A percentile compares a stretch with the other conserved stretches of the same genome.
Conservation (phyloP, 805 yeast species). For the Teunomyces atbi region DNA sequence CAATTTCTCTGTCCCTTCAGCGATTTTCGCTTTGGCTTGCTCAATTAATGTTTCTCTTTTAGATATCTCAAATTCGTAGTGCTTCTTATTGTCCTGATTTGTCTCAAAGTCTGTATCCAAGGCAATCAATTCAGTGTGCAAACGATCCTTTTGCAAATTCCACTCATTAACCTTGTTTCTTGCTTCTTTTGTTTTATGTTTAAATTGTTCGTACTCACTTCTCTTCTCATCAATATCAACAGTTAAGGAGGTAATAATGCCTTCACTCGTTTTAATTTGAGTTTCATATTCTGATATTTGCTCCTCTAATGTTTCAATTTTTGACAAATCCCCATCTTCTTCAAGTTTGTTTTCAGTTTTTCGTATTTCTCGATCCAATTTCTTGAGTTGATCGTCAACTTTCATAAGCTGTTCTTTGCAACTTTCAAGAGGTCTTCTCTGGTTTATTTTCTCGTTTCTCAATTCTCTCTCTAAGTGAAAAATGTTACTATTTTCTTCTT, state of each 20-base stretch:
- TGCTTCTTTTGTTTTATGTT: slow-evolving; percentile 10
- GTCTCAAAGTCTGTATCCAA: slow-evolving; percentile 15
- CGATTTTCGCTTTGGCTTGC: slow-evolving; percentile 9
- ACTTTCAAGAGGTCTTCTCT: slow-evolving; percentile 7
- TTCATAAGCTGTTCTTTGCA: slow-evolving; percentile 9
- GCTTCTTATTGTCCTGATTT: slow-evolving; percentile 11
- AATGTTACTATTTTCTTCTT: slow-evolving; percentile 7
- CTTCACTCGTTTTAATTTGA: slow-evolving; percentile 25
- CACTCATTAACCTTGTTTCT: slow-evolving; percentile 5
- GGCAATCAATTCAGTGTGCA: slow-evolving; percentile 13
- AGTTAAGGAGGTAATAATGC: slow-evolving; percentile 26
- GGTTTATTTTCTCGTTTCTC: slow-evolving; percentile 7
- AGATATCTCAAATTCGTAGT: slow-evolving; percentile 11
- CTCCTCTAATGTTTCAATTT: slow-evolving; percentile 34
- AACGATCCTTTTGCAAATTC: slow-evolving; percentile 8
- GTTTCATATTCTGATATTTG: slow-evolving; percentile 29
- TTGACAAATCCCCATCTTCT: slow-evolving; percentile 46
- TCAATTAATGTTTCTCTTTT: slow-evolving; percentile 11
- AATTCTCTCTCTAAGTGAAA: slow-evolving; percentile 7
- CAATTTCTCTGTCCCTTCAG: slow-evolving; percentile 11
- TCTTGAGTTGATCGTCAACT: slow-evolving; percentile 3
- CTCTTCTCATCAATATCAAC: slow-evolving; percentile 18
- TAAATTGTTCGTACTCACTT: slow-evolving; percentile 8
- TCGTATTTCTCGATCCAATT: slow-evolving; percentile 14
- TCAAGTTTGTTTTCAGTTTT: slow-evolving; percentile 37